Conservation (phyloP, 768 basidiomycete genomes). For the Nidularia pulvinata region DNA sequence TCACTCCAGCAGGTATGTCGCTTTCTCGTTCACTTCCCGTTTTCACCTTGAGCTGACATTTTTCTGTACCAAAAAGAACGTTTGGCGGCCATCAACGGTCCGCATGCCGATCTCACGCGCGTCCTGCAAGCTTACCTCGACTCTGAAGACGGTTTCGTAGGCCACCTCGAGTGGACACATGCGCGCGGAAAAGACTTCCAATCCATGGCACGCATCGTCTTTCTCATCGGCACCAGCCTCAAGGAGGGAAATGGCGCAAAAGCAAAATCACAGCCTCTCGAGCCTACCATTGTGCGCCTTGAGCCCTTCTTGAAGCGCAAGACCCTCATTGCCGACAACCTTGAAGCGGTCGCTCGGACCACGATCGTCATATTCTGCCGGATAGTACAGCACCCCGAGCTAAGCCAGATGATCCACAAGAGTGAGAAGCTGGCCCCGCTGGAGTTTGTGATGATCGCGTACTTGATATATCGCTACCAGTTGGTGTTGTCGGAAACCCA, state of each 20-base stretch:
- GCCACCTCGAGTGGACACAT: conserved; percentile 38
- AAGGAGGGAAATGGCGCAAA: background rate
- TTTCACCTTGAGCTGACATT: background rate
- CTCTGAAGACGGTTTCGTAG: conserved; percentile 29
- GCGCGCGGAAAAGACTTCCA: conserved; percentile 47
- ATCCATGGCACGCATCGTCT: conserved; percentile 34
- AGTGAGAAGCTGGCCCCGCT: conserved; percentile 29
- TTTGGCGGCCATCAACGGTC: conserved; percentile 46
- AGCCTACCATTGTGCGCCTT: conserved; percentile 15
- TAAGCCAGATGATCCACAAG: conserved; percentile 12
- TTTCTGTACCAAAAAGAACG: conserved; percentile 32
- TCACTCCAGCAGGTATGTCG: conserved; percentile 43
- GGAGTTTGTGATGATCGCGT: conserved; percentile 24
- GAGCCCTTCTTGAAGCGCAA: conserved; percentile 17
- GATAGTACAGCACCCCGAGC: conserved; percentile 6
- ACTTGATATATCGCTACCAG: conserved; percentile 3
- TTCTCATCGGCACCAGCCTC: conserved; percentile 11
- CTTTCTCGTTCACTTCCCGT: background rate
- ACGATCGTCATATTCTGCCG: conserved; percentile 16
- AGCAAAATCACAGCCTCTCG: conserved; percentile 2
- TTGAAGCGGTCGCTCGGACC: background rate
- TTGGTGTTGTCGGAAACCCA: conserved; percentile 2
- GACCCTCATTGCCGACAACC: conserved; percentile 1
- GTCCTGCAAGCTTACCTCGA: conserved; percentile 32
- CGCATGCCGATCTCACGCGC: conserved; percentile 40